Percentiles rank a stretch among this genome's conserved stretches.
Conservation (phyloP, 768 basidiomycete species). For the Candolleomyces efflorescens region DNA sequence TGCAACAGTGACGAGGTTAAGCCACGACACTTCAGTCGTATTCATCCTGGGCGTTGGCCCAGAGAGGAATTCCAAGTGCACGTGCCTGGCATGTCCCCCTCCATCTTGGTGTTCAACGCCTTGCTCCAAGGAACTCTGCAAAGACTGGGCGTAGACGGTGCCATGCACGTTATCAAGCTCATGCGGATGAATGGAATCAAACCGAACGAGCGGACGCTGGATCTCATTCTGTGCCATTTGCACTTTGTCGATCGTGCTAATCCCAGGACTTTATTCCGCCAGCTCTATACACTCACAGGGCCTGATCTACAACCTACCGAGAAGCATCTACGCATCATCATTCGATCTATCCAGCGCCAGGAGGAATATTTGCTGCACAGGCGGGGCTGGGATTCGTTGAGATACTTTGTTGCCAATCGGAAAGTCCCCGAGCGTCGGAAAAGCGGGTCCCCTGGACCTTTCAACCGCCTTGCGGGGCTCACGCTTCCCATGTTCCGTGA, state of each 20-base stretch:
- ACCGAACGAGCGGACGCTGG: conserved; percentile 51
- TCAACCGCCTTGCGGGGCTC: conserved; percentile 52
- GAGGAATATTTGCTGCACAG: conserved; percentile 45
- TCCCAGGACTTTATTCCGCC: conserved; percentile 42
- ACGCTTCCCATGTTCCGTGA: conserved; percentile 25
- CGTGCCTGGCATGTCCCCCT: conserved; percentile 28
- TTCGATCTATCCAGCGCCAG: conserved; percentile 47
- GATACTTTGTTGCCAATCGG: neutral
- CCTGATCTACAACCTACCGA: conserved; percentile 41
- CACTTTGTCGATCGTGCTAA: conserved; percentile 36
- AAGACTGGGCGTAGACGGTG: conserved; percentile 44
- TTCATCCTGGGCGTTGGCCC: conserved; percentile 2
- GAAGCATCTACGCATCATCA: conserved; percentile 51
- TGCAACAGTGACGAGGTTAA: conserved; percentile 29
- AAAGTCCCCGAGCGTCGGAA: neutral
- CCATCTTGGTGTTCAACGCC: conserved; percentile 56
- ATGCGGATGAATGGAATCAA: conserved; percentile 50
- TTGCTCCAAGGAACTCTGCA: conserved; percentile 48
- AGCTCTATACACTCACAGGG: conserved; percentile 45
- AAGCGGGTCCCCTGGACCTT: conserved; percentile 38
- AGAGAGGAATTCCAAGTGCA: conserved; percentile 14
- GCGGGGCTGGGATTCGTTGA: conserved; percentile 42
- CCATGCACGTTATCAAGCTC: conserved; percentile 43
- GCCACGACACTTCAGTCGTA: conserved; percentile 21
- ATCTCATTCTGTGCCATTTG: conserved; percentile 53